Base-by-base conservation (phyloP, 2,329 filamentous ascomycete species). In the Trichoderma afroharzianum region DNA sequence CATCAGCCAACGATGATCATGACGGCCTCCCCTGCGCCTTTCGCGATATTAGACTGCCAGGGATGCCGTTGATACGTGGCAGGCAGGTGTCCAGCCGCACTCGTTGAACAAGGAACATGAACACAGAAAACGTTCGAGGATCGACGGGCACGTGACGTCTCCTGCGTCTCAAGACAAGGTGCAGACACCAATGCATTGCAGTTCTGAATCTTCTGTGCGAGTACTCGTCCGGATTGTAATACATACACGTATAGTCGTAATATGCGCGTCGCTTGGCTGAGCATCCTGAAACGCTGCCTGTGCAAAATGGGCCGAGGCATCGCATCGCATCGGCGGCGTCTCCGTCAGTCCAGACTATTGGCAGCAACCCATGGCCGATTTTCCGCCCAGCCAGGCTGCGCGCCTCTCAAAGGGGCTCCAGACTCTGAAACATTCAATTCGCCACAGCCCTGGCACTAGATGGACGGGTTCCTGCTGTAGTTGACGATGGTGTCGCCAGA, bases 131-230 rank as follows among this genome's bases (percentile, higher is more conserved):
- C 58, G 28, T 63, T 47, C 21, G 59, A 63, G 36, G 36, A 15
- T 61, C 47, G 30, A 36, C 55, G 15, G 36, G 57, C 76, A 79
- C 77, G 77, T 78, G 77, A 79, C 62, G 33, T 32, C 66, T 69
- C 55, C 57, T 62, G 55, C 24, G 55, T 62, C 55, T 61, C 57
- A 33, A 33, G 57, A 59, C 57, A 59, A 59, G 57, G 57, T 21
- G n/a, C 57, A 59, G 57, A 32, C 28, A 32, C 57, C 57, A 59
- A 33, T 33, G 57, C 28, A 59, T 21, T 32, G 28, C 57, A 32
- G 21, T 32, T 32, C 36, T 32, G 57, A 33, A 30, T 61, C 30
- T n/a, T 28, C 18, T 2, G 11, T 59, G 28, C 30, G 15, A 58
- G 55, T 58, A 36, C 33, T n/a, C n/a, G n/a, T n/a, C n/a, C n/a